Base-by-base conservation (phyloP, 1,284 basidiomycete species). In the Rhodotorula sp. region DNA sequence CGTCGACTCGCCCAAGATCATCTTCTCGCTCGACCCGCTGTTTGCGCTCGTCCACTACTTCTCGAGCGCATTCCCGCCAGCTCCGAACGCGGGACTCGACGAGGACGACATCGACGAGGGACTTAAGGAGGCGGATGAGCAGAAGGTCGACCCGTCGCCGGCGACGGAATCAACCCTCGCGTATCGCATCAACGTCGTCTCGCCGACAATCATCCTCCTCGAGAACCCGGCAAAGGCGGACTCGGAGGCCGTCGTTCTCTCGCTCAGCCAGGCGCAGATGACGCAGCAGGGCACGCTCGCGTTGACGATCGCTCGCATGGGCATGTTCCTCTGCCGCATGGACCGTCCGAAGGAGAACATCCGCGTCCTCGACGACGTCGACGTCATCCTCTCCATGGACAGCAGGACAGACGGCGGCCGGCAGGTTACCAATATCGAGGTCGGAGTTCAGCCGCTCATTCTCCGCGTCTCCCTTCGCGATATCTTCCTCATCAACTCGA, bases 241-340 rank as follows among this genome's bases (percentile, higher is more conserved):
- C 69, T 89, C 92, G 0, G 91, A 95, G 77, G 92, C 94, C 0
- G 94, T 99, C 73, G 88, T 89, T 61, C 83, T 99, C 40, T 86
- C 87, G 22, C 87, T 99, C 77, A 86, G 88, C 75, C 91, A 95
- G 79, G 84, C 98, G 30, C 83, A 92, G n/a, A 80, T 99, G 68
- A 92, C 94, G 18, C 93, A 96, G 79, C 95, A 97, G 86, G 92
- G 89, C 26, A 87, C 95, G 47, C 78, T 94, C 73, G 91, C 93
- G 1, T 82, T 99, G 71, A 92, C 87, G 65, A 83, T 99, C 51
- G 87, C 86, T 67, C 86, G 86, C 63, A 84, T 98, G 16, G 96
- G 95, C 53, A 97, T 99, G 94, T 97, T 94, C 24, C 85, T 99
- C 54, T 88, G 89, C 71, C 85, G 85, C 34, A 99, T 99, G 94